Evolutionary conservation across 805 yeast genomes (phyloP).

Genomic region (Ogataea pilisensis): DNA sequence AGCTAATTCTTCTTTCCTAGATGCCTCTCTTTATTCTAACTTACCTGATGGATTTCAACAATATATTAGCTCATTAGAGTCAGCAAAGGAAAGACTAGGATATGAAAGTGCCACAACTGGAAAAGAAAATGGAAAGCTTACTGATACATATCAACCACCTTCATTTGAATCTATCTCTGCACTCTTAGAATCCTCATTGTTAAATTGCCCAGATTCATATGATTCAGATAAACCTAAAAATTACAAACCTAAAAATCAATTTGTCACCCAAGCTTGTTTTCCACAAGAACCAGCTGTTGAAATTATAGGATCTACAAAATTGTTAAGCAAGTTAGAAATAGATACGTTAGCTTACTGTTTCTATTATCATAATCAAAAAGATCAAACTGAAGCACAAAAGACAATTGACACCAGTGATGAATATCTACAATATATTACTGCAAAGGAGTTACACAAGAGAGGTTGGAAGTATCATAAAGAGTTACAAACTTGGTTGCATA

Average conservation of each 20-base stretch:
- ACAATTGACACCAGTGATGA: slow-evolving; percentile 36
- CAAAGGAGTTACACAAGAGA: slow-evolving; percentile 70
- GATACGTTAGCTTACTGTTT: slow-evolving; percentile 91
- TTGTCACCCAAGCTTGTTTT: slow-evolving; percentile 84
- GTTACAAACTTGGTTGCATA: slow-evolving; percentile 76
- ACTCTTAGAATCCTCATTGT: slow-evolving; percentile 69
- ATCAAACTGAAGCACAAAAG: slow-evolving; percentile 12
- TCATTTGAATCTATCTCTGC: slow-evolving; percentile 50
- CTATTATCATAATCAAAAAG: slow-evolving; percentile 58
- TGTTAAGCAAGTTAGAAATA: slow-evolving; percentile 68
- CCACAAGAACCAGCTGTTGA: slow-evolving; percentile 82
- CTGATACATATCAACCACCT: slow-evolving; percentile 46
- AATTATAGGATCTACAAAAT: slow-evolving; percentile 51
- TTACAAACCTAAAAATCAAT: slow-evolving; percentile 75
- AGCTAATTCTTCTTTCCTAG: slow-evolving; percentile 16
- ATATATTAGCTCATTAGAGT: slow-evolving; percentile 27
- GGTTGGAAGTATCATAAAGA: slow-evolving; percentile 80
- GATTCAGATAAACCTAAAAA: slow-evolving; percentile 80
- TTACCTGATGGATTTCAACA: slow-evolving; percentile 25
- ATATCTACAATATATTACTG: slow-evolving; percentile 71
- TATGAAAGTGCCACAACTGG: not conserved
- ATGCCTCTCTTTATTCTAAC: slow-evolving; percentile 20
- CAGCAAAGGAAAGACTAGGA: slow-evolving; percentile 30
- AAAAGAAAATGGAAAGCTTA: slow-evolving; percentile 28
- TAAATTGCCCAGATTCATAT: slow-evolving; percentile 89